A percentile compares a stretch with the other conserved stretches of the same genome.
Conservation (phyloP, 495 filamentous ascomycete species). For the Evernia prunastri region DNA sequence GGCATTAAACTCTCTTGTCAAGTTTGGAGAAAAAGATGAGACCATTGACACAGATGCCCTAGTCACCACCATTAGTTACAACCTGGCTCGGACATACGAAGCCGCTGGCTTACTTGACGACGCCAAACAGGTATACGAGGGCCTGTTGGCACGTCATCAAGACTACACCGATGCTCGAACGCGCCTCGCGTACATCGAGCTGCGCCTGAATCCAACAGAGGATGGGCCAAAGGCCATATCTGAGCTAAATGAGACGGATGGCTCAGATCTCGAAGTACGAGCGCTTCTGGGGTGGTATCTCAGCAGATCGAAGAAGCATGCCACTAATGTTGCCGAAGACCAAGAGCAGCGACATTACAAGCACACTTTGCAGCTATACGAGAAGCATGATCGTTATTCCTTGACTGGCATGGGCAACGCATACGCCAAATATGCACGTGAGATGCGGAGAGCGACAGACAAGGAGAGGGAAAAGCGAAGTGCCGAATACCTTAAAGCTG, state of each 20-base stretch:
- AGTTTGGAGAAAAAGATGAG: constrained; percentile 58
- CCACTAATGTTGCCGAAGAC: constrained; percentile 77
- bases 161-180: constrained; percentile 90
- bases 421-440: constrained; percentile 74
- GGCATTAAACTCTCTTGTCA: constrained; percentile 77
- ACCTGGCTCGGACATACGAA: constrained; percentile 94
- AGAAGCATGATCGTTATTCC: constrained; percentile 95
- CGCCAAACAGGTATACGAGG: constrained; percentile 81
- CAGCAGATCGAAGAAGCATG: constrained; percentile 71
- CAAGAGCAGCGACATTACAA: constrained; percentile 90
- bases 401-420: constrained; percentile 95
- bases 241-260: constrained; percentile 71
- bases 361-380: constrained; percentile 84
- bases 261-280: constrained; percentile 80
- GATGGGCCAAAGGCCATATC: constrained; percentile 79
- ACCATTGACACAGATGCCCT: constrained; percentile 75
- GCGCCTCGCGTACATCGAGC: constrained; percentile 78
- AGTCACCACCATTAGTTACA: constrained; percentile 90
- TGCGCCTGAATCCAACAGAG: constrained; percentile 74
- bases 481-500: constrained; percentile 78
- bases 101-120: constrained; percentile 71
- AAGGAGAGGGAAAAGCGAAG: constrained; percentile 82
- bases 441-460: constrained; percentile 88
- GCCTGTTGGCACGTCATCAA: constrained; percentile 68
- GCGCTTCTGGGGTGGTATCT: constrained; percentile 93